A percentile compares a stretch with the other conserved stretches of the same genome.
These are phyloP conservation scores for Thamnidium elegans DNA, from an alignment of 192 early-diverging fungal genomes.

Conservation along the genomic window DNA sequence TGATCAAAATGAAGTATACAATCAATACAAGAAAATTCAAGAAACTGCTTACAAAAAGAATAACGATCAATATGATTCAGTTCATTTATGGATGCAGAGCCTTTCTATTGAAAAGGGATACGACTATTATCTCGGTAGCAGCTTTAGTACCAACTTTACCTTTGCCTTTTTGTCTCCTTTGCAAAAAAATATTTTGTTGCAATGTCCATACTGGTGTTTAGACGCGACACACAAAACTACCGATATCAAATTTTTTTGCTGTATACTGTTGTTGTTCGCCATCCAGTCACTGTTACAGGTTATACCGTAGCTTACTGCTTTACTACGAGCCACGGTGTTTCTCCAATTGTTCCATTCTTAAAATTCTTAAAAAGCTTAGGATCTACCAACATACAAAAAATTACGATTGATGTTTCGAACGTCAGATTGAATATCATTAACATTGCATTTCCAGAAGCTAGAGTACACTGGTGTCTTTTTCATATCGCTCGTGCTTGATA, in stretches of 20 bases:
- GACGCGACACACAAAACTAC: neutral
- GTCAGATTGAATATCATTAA: neutral
- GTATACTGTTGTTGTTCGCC: neutral
- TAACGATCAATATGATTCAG: no score
- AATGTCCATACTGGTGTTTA: conserved; percentile 1
- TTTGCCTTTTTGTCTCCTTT: no score
- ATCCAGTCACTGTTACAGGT: neutral
- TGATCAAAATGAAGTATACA: neutral
- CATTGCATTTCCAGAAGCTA: neutral
- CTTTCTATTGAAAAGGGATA: no score
- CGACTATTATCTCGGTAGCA: no score
- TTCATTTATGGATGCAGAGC: no score
- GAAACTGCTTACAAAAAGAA: no score
- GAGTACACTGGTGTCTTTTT: conserved; percentile 8
- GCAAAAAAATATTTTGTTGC: no score
- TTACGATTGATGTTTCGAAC: conserved; percentile 1
- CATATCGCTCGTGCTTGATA: neutral
- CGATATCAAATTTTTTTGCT: neutral
- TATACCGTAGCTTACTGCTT: neutral
- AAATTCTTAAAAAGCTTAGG: neutral
- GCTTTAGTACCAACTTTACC: no score
- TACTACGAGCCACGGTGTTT: neutral
- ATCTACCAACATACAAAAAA: neutral
- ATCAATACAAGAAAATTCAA: no score
- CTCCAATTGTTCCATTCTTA: neutral